Conservation (phyloP, 2,329 filamentous ascomycete genomes). For the Aureobasidium vineae region DNA sequence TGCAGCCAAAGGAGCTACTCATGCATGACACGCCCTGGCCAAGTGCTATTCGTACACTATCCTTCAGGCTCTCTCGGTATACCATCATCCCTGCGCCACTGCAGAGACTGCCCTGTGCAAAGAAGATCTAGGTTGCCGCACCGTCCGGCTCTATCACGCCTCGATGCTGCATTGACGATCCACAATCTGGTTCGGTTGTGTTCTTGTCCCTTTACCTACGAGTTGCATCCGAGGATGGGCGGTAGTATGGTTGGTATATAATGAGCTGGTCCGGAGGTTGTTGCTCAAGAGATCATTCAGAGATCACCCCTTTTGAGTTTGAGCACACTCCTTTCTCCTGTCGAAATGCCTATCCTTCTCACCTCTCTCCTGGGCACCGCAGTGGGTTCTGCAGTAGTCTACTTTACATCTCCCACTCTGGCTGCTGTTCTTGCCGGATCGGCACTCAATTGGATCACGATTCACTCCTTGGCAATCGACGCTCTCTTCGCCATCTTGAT, state of each 20-base stretch:
- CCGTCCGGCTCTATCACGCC: constrained; percentile 6
- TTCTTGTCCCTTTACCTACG: not conserved
- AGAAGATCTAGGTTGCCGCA: constrained; percentile 13
- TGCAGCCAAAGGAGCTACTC: constrained; percentile 22
- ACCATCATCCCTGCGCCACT: constrained; percentile 21
- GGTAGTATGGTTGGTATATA: not conserved
- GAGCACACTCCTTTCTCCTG: not conserved
- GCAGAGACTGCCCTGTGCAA: constrained; percentile 4
- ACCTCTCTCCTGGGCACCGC: constrained; percentile 17
- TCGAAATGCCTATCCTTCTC: constrained; percentile 22
- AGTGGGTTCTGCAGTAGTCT: constrained; percentile 23
- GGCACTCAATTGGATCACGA: constrained; percentile 12
- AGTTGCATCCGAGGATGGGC: not conserved
- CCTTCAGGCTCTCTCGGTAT: not conserved
- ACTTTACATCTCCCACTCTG: constrained; percentile 24
- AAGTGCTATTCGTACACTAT: constrained; percentile 18
- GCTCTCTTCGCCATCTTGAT: constrained; percentile 24
- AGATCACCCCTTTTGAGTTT: constrained; percentile 19
- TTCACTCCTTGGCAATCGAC: constrained; percentile 25
- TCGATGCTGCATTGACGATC: constrained; percentile 16
- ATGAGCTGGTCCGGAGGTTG: not conserved
- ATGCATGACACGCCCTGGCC: constrained; percentile 22
- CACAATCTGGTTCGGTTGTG: not conserved
- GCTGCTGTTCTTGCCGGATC: constrained; percentile 18
- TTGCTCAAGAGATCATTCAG: constrained; percentile 4